Percentiles rank a stretch among this genome's conserved stretches.
These are phyloP conservation scores for Ceratocystis destructans DNA, from an alignment of 2,329 filamentous ascomycete genomes.

Conservation along the genomic window DNA sequence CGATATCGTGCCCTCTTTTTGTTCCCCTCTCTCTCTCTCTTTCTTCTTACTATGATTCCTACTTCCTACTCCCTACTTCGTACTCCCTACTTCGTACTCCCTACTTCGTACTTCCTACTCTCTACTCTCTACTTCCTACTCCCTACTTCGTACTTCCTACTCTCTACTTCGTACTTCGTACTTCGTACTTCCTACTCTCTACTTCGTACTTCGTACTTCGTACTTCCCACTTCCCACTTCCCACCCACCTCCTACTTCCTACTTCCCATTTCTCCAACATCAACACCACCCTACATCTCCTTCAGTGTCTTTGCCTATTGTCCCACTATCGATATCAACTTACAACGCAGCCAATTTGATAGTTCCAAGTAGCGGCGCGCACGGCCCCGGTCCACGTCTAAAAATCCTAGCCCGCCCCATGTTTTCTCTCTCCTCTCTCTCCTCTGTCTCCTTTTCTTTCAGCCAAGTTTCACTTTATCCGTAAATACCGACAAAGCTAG, in stretches of 20 bases:
- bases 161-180: no score
- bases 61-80: no score
- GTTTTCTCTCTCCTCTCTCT: background rate
- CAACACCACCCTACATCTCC: background rate
- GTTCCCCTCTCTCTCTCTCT: background rate
- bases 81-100: no score
- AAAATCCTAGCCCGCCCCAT: background rate
- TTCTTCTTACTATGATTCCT: background rate
- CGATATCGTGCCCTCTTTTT: background rate
- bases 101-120: no score
- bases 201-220: no score
- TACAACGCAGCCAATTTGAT: background rate
- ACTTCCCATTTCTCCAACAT: background rate
- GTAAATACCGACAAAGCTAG: background rate
- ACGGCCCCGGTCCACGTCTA: background rate
- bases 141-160: no score
- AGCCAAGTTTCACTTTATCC: slow-evolving; percentile 3
- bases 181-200: no score
- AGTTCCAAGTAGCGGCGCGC: slow-evolving; percentile 1
- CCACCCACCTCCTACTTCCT: no score
- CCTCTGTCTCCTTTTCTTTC: slow-evolving; percentile 5
- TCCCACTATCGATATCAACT: background rate
- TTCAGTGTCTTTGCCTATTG: background rate
- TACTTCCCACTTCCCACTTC: no score
- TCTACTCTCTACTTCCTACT: no score